Evolutionary conservation across 345 rosid genomes (phyloP), one percentile per base, ranked within the genome.

Genomic region (Diplotaxis tenuifolia): DNA sequence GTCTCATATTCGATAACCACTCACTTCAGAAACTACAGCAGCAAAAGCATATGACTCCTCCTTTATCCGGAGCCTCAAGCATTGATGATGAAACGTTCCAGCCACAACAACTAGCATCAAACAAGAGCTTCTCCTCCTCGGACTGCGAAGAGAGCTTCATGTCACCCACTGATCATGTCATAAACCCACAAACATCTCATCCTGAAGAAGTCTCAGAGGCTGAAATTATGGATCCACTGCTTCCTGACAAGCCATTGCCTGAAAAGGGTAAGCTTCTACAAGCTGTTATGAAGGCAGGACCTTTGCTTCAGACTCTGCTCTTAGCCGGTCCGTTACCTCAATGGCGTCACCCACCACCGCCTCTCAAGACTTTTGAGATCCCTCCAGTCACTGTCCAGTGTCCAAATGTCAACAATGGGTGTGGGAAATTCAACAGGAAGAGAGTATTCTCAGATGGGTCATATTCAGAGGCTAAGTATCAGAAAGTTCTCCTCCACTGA

Each of bases 341-440:
- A 74, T 95, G 99, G 99, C 87, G 85, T 31, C 88, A 92, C 81
- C 99, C 99, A 2, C 99, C 99, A 1, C 99, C 99, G 42, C 95
- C 96, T 22, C 90, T 95, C 0, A 88, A 90, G 42, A 83, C 93
- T 67, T 92, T 93, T 57, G 92, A 88, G 85, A 95, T 95, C 85
- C 99, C 99, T 50, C 96, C 93, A 1, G 97, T 89, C 16, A 84
- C 87, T 42, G 84, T 95, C 3, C 86, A 77, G 4, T 80, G 82
- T 11, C 81, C 82, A 55, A 70, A 76, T 49, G 82, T 80, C 81
- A 83, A 67, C 70, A 83, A 77, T 73, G 77, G 75, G 4, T 87
- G 88, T 71, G 84, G 83, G 10, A 80, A 83, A 62, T 78, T 82
- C 58, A 78, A 75, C 65, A 91, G 88, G 81, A 94, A 92, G 76